Evolutionary conservation across 2,329 filamentous ascomycete species (phyloP).

Genomic region (Fusarium multiceps): DNA sequence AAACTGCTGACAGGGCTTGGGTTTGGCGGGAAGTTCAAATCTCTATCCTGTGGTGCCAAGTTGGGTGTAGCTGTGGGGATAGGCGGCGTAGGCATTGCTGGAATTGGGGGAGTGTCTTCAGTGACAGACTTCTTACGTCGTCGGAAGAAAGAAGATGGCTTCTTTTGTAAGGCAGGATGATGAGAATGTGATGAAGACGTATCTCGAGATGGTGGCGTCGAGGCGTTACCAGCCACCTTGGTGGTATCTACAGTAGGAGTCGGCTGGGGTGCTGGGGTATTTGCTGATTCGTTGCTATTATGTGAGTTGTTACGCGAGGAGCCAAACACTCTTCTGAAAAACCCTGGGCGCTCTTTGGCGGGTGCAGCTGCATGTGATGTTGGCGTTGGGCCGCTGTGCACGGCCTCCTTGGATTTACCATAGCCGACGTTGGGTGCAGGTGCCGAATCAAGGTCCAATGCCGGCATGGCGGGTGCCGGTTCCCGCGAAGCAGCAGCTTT

Average conservation of each 20-base stretch:
- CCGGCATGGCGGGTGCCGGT: constrained; percentile 46
- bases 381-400: constrained; percentile 62
- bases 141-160: constrained; percentile 93
- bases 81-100: constrained; percentile 58
- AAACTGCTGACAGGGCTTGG: constrained; percentile 82
- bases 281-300: constrained; percentile 41
- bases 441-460: constrained; percentile 62
- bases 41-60: constrained; percentile 48
- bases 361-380: constrained; percentile 58
- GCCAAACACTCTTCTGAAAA: constrained; percentile 92
- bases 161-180: constrained; percentile 78
- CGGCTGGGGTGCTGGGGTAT: constrained; percentile 37
- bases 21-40: constrained; percentile 51
- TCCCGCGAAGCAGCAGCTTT: constrained; percentile 47
- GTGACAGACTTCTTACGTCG: constrained; percentile 89
- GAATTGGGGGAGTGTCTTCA: constrained; percentile 74
- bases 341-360: constrained; percentile 80
- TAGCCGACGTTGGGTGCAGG: constrained; percentile 70
- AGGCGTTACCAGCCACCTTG: constrained; percentile 61
- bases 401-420: constrained; percentile 66
- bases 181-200: constrained; percentile 57
- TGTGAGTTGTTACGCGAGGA: constrained; percentile 68
- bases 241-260: constrained; percentile 45
- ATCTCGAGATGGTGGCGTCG: constrained; percentile 64
- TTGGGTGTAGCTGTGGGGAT: constrained; percentile 53